Conservation (phyloP, 257 asterid species). For the Salvia miltiorrhiza region DNA sequence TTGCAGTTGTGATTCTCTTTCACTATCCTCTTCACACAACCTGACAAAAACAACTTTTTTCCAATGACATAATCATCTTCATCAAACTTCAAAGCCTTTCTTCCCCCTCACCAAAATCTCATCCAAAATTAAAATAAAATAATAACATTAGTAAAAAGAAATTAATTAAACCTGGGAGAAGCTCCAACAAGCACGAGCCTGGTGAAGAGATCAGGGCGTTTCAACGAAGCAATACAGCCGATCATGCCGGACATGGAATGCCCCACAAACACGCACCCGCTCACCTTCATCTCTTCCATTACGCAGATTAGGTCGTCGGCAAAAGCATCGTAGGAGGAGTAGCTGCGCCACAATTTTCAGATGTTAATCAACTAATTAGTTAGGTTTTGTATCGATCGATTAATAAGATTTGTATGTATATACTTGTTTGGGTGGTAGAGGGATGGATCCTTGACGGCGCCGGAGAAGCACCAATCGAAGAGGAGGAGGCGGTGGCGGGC, state of each 20-base stretch:
- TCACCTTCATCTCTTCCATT: conserved; percentile 60
- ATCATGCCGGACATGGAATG: conserved; percentile 94
- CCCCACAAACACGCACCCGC: conserved; percentile 59
- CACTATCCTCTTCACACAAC: not conserved
- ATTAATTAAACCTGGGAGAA: conserved; percentile 61
- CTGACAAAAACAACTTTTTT: conserved; percentile 24
- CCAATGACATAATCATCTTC: not conserved
- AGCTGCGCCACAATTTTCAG: conserved; percentile 20
- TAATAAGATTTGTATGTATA: too few species aligned
- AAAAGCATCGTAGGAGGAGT: conserved; percentile 57
- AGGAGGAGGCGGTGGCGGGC: conserved; percentile 39
- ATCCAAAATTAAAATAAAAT: not conserved
- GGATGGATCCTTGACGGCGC: conserved; percentile 46
- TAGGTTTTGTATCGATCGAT: too few species aligned
- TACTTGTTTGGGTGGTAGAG: conserved; percentile 37
- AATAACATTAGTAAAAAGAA: not conserved
- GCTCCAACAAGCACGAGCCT: conserved; percentile 63
- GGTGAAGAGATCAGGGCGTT: conserved; percentile 63
- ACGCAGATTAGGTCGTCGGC: conserved; percentile 66
- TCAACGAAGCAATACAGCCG: conserved; percentile 79
- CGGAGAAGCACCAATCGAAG: conserved; percentile 85
- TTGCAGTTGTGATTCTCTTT: conserved; percentile 3
- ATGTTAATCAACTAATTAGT: too few species aligned
- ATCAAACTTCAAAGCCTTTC: not conserved
- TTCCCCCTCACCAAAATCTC: not conserved